These are phyloP conservation scores for Backusella psychrophila DNA, from an alignment of 192 early-diverging fungal genomes.

Conservation along the genomic window DNA sequence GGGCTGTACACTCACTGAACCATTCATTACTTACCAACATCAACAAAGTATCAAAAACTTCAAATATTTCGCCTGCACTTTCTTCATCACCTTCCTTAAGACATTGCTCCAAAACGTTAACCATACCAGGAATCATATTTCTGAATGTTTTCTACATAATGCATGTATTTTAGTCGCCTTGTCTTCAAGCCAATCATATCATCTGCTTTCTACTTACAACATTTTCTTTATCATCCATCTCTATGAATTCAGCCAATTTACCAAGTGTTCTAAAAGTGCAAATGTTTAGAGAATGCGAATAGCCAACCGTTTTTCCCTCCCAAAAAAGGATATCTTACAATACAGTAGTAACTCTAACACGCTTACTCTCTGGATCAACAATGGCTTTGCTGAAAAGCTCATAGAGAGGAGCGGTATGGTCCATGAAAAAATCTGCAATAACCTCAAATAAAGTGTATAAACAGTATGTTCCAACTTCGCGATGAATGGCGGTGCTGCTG, in stretches of 20 bases:
- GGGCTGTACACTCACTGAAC: not conserved
- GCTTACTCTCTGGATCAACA: constrained; percentile 79
- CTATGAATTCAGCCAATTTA: constrained; percentile 20
- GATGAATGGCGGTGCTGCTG: constrained; percentile 68
- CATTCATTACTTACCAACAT: constrained; percentile 46
- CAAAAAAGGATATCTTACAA: constrained; percentile 38
- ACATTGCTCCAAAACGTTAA: constrained; percentile 79
- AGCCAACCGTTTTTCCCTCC: not conserved
- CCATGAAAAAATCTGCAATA: constrained; percentile 66
- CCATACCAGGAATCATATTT: constrained; percentile 79
- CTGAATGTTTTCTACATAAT: constrained; percentile 57
- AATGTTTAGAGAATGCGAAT: not conserved
- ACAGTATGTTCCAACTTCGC: constrained; percentile 85
- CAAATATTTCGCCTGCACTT: constrained; percentile 74
- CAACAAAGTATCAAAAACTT: constrained; percentile 83
- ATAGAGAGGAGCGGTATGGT: constrained; percentile 66
- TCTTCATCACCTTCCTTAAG: constrained; percentile 74
- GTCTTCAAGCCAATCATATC: constrained; percentile 43
- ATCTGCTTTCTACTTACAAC: constrained; percentile 58
- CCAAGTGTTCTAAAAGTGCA: not conserved
- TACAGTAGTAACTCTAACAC: constrained; percentile 78
- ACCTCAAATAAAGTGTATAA: constrained; percentile 87
- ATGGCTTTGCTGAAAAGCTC: constrained; percentile 72
- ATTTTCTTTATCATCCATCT: constrained; percentile 42
- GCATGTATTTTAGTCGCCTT: not conserved